A percentile compares a stretch with the other conserved stretches of the same genome.
Conservation (phyloP, 805 yeast genomes). For the Starmerella kuoi region DNA sequence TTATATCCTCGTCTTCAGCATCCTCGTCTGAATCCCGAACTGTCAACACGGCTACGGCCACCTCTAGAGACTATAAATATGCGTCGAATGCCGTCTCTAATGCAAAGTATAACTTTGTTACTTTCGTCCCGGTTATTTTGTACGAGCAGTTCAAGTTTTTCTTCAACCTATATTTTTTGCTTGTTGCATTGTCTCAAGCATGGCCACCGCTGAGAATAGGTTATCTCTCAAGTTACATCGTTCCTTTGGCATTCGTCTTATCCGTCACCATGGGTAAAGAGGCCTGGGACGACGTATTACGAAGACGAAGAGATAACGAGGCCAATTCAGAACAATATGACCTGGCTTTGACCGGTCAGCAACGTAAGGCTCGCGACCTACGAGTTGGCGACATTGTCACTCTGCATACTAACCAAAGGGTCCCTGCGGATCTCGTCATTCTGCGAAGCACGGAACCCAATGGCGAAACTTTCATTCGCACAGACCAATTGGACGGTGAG, state of each 20-base stretch:
- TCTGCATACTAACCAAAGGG: conserved; percentile 66
- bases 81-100: conserved; percentile 77
- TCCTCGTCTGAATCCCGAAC: neutral
- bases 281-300: conserved; percentile 83
- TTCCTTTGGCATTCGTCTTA: conserved; percentile 86
- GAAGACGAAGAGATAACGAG: conserved; percentile 81
- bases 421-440: conserved; percentile 87
- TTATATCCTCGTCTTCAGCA: neutral
- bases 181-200: conserved; percentile 89
- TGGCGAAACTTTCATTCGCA: conserved; percentile 87
- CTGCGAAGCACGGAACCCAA: conserved; percentile 65
- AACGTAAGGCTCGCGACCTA: conserved; percentile 47
- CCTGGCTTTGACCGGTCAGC: conserved; percentile 34
- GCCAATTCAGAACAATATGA: conserved; percentile 76
- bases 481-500: conserved; percentile 97
- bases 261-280: conserved; percentile 91
- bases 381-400: conserved; percentile 78
- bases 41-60: conserved; percentile 15
- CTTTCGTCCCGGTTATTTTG: conserved; percentile 77
- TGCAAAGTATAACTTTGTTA: conserved; percentile 81
- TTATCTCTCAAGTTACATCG: conserved; percentile 80
- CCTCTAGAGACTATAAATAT: conserved; percentile 20
- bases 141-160: conserved; percentile 96
- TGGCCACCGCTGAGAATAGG: conserved; percentile 87
- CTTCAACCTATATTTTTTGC: conserved; percentile 78